Base-by-base conservation (phyloP, 2,329 filamentous ascomycete genomes). In the Fusarium anthophilum region DNA sequence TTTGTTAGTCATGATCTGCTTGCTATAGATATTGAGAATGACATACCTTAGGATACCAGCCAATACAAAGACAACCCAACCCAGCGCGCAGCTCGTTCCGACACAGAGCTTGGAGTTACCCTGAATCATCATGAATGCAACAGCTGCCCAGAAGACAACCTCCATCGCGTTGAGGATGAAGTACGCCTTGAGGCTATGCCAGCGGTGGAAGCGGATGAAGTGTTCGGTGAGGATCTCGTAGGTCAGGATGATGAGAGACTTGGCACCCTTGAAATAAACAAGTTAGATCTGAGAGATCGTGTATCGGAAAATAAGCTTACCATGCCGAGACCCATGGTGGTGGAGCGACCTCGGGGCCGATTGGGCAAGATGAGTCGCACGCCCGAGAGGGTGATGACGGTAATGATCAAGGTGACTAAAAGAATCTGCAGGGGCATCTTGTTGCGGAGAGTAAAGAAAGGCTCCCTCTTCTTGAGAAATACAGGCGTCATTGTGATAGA, bases 271-370 rank as follows among this genome's bases (percentile, higher is more conserved):
- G 3, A 2, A 8, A 35, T 0, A 10, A 20, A 28, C 1, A 17
- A 3, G 24, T 63, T 20, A 63, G 60, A 35, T 35, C 48, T 53
- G 8, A 48, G n/a, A 13, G 18, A 12, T 28, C 20, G 8, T 3
- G 17, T 7, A 9, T 6, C 4, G 6, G 5, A 35, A 79, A 43
- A 30, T 32, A 28, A 17, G 43, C 58, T 48, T 44, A 75, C 73
- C 73, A 75, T 75, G 53, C 65, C 73, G 18, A 75, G 63, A 15
- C 69, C 69, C 53, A 76, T 76, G 4, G 74, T 70, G 37, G 67
- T 56, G 37, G 67, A 69, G 20, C 72, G 71, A 58, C 72, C 72
- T 10, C 41, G 57, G 17, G 71, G 68, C 18, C 61, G 39, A 39
- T 66, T 63, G 22, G 70, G 70, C 39, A 74, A 35, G 9, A 65